phyloP scores from a whole-genome alignment of 208 protist genomes.

The Porcisia hertigi region DNA sequence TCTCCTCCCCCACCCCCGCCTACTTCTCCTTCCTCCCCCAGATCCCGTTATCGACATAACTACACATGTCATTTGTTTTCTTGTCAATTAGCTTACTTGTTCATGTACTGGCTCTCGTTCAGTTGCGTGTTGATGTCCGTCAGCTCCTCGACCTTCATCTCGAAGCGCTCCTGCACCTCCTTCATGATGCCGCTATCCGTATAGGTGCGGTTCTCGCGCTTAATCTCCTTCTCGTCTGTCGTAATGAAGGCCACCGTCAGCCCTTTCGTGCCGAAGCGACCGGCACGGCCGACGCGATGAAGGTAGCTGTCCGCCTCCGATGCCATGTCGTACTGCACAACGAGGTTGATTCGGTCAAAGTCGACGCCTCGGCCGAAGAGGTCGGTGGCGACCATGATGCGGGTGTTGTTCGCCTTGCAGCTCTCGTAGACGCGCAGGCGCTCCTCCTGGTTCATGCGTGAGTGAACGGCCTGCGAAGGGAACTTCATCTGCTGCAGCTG shows the following conservation, averaged over 20 bases:
- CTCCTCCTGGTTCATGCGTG: conserved; percentile 94
- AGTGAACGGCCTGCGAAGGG: conserved; percentile 96
- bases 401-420: conserved; percentile 98
- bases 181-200: conserved; percentile 93
- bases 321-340: conserved; percentile 99
- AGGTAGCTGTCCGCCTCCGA: conserved; percentile 97
- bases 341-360: conserved; percentile 99
- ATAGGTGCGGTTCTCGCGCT: conserved; percentile 88
- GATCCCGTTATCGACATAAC: background rate
- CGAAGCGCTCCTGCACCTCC: conserved; percentile 97
- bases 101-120: conserved; percentile 92
- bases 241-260: conserved; percentile 98
- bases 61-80: background rate
- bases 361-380: conserved; percentile 99
- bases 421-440: conserved; percentile 87
- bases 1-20: no score
- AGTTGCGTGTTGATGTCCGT: conserved; percentile 93
- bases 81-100: conserved; percentile 46
- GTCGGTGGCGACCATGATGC: conserved; percentile 99
- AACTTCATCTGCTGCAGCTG: conserved; percentile 96
- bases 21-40: no score
- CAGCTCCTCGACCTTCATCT: conserved; percentile 96
- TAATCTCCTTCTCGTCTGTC: conserved; percentile 92
- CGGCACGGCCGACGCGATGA: conserved; percentile 96
- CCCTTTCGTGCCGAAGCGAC: conserved; percentile 99